Base-by-base conservation (phyloP, 78 protist genomes). In the Cavenderia fasciculata region DNA sequence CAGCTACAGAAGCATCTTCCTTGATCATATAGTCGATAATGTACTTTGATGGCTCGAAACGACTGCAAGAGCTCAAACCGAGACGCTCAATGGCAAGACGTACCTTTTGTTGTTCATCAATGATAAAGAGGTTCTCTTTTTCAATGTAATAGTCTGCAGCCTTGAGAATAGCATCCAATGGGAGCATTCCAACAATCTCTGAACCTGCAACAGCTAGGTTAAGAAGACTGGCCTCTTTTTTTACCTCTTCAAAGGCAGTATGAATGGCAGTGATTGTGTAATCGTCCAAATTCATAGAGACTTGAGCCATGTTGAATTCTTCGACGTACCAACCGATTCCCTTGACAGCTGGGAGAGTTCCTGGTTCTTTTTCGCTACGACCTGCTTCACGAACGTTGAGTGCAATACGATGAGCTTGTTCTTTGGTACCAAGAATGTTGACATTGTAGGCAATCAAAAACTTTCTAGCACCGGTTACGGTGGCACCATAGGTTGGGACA, bases 321-420 rank as follows among this genome's bases (percentile, higher is more conserved):
- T 75, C 94, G n/a, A 88, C 94, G 33, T 57, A 88, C 94, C 94
- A 88, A 27, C 94, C 94, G 16, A 79, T 85, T 49, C 85, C 94
- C 74, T 88, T 88, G 31, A 78, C 41, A 23, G 40, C 31, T 49
- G 66, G 82, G 33, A 76, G 57, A 27, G 90, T 38, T 14, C 94
- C 94, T 33, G 84, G 86, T 59, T 88, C 78, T 12, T 61, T 72
- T 0, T 66, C 57, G 46, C 70, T 25, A 46, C 94, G 87, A 44
- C 94, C 94, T 3, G 77, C 74, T 44, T 88, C 94, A 75, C 94
- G 86, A 4, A 88, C 82, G 47, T 88, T 88, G 31, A 88, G 41
- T 18, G 94, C 94, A 61, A 88, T 88, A 23, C 94, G n/a, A 23
- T 88, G 94, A 10, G 94, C 94, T 40, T 88, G 94, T 59, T 88